Conservation (phyloP, 129 eudicot genomes). For the Silybum marianum region DNA sequence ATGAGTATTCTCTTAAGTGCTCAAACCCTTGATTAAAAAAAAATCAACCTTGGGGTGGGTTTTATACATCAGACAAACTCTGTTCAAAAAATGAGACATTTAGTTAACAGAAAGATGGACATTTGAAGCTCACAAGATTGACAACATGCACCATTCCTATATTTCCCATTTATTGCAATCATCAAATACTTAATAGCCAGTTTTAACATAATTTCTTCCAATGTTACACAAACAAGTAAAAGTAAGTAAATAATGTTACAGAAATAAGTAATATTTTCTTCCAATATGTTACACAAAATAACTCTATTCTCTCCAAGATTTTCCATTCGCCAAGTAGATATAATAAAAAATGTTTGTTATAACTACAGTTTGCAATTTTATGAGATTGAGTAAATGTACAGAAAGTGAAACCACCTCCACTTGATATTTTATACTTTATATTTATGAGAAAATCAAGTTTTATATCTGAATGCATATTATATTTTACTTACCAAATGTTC, state of each 20-base stretch:
- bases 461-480: not conserved
- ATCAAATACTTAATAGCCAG: not conserved
- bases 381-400: not conserved
- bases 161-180: not conserved
- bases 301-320: not conserved
- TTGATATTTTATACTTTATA: not conserved
- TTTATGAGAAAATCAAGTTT: not conserved
- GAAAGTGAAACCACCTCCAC: not conserved
- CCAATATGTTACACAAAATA: not conserved
- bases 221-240: not conserved
- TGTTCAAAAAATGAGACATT: no score
- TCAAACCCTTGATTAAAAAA: no score
- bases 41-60: no score
- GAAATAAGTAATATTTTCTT: not conserved
- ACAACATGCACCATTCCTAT: not conserved
- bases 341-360: not conserved
- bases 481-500: constrained; percentile 70
- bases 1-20: no score
- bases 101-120: no score
- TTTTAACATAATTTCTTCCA: not conserved
- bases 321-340: not conserved
- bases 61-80: no score
- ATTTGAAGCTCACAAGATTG: no score
- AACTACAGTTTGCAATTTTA: not conserved
- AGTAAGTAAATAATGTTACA: not conserved